Conservation (phyloP, 257 asterid genomes). For the Solanum chilense region DNA sequence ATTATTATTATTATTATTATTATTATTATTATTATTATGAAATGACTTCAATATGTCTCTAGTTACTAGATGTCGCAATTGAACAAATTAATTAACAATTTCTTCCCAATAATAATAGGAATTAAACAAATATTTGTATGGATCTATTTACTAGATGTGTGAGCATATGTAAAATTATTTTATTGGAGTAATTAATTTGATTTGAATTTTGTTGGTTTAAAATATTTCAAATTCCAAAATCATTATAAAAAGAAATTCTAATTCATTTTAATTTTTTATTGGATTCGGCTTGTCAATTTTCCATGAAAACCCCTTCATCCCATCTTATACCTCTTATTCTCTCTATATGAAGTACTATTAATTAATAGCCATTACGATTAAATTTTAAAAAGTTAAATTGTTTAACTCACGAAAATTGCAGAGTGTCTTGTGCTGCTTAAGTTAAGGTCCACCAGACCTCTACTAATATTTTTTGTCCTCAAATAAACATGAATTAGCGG, state of each 20-base stretch:
- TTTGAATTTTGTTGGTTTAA: no score
- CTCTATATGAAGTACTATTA: neutral
- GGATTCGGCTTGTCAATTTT: neutral
- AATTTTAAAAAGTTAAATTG: neutral
- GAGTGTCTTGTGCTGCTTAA: neutral
- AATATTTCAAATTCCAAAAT: no score
- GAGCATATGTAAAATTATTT: neutral
- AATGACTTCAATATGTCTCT: neutral
- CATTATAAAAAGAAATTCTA: no score
- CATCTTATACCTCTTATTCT: neutral
- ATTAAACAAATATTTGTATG: neutral
- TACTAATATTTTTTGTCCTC: neutral
- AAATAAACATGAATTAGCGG: neutral
- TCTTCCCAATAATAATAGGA: neutral
- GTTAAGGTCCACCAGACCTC: neutral
- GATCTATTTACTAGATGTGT: neutral
- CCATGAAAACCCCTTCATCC: neutral
- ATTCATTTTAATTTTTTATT: no score
- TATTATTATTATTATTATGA: no score
- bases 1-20: no score
- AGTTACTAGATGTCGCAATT: neutral
- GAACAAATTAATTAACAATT: no score
- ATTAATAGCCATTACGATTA: neutral
- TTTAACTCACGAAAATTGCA: neutral
- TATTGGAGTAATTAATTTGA: neutral